phyloP scores from a whole-genome alignment of 768 basidiomycete species.

The Tephrocybe sp. region DNA sequence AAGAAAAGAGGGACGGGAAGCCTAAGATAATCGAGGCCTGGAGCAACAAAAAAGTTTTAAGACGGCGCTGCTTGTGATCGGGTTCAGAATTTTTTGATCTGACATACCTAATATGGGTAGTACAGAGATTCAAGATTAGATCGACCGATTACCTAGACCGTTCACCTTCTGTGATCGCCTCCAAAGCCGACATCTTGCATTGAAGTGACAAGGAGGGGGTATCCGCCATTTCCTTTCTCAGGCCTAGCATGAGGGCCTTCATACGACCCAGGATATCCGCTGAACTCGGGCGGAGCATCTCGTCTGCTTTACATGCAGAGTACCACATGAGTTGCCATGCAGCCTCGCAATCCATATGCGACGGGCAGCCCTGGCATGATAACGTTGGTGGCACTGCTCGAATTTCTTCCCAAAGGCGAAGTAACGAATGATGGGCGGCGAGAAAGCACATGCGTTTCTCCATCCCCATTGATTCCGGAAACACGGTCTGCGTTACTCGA shows the following conservation, averaged over 20 bases:
- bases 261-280: constrained; percentile 65
- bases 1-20: background rate
- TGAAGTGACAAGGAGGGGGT: constrained; percentile 33
- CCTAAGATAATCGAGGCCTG: too few species aligned
- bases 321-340: constrained; percentile 53
- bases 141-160: too few species aligned
- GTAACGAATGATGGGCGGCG: constrained; percentile 55
- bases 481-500: constrained; percentile 23
- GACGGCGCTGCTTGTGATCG: background rate
- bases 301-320: constrained; percentile 44
- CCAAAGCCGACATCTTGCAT: constrained; percentile 44
- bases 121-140: constrained; percentile 3
- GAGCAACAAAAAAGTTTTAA: background rate
- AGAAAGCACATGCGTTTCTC: constrained; percentile 49
- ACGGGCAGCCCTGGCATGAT: constrained; percentile 37
- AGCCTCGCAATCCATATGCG: constrained; percentile 49
- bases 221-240: constrained; percentile 35
- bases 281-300: constrained; percentile 37
- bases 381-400: constrained; percentile 47
- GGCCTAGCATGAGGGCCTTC: constrained; percentile 37
- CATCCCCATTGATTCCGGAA: constrained; percentile 27
- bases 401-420: constrained; percentile 52
- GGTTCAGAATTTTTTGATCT: constrained; percentile 12
- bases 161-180: constrained; percentile 35
- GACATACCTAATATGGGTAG: constrained; percentile 1